phyloP scores from a whole-genome alignment of 495 filamentous ascomycete species.

The Polyplosphaeria fusca region DNA sequence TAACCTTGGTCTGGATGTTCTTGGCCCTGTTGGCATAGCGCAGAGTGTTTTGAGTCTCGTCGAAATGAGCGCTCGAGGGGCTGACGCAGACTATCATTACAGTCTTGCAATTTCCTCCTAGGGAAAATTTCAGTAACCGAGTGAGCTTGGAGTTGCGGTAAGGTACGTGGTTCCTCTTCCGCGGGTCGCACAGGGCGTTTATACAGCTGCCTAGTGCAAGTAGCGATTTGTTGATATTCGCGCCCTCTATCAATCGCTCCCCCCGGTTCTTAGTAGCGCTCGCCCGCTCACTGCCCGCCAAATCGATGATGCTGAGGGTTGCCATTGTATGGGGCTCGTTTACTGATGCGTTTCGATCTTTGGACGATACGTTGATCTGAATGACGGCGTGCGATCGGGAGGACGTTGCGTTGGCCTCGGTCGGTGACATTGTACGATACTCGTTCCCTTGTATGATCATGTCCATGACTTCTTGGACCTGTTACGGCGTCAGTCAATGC shows the following conservation, averaged over 20 bases:
- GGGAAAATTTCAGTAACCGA: conserved; percentile 90
- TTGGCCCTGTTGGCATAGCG: conserved; percentile 97
- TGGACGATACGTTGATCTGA: conserved; percentile 92
- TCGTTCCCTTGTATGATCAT: conserved; percentile 97
- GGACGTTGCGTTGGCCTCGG: conserved; percentile 95
- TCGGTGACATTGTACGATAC: conserved; percentile 92
- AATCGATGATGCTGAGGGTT: conserved; percentile 94
- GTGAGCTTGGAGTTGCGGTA: conserved; percentile 98
- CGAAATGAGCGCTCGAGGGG: conserved; percentile 93
- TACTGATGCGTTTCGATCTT: conserved; percentile 87
- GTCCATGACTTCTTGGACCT: conserved; percentile 88
- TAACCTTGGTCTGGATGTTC: conserved; percentile 99
- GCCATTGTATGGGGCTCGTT: conserved; percentile 98
- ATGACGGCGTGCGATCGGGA: conserved; percentile 98
- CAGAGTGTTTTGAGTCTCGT: conserved; percentile 97
- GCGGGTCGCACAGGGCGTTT: conserved; percentile 93
- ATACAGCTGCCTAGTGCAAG: conserved; percentile 96
- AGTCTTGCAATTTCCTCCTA: conserved; percentile 96
- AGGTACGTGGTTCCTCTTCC: conserved; percentile 89
- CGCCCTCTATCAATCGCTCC: conserved; percentile 85
- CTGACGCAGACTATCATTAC: conserved; percentile 99
- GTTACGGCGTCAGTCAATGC: conserved; percentile 1
- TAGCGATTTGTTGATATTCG: conserved; percentile 98
- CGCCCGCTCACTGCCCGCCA: conserved; percentile 93
- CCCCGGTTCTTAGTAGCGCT: conserved; percentile 97